These are phyloP conservation scores for Elsinoe batatas DNA, from an alignment of 2,329 filamentous ascomycete species.

Conservation along the genomic window DNA sequence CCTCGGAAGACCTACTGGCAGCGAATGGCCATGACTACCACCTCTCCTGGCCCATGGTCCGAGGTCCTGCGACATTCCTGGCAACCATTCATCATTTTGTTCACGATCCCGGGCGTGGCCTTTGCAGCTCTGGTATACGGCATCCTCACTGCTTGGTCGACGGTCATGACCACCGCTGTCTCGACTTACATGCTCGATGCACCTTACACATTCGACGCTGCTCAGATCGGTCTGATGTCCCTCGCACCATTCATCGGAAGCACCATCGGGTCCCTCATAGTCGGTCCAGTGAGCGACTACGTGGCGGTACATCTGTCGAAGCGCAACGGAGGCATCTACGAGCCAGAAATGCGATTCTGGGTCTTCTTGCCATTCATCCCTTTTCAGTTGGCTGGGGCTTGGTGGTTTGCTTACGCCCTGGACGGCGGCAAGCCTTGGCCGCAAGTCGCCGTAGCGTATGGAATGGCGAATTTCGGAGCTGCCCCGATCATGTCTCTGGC, in stretches of 20 bases:
- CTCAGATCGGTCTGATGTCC: conserved; percentile 42
- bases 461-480: conserved; percentile 30
- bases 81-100: conserved; percentile 30
- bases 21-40: conserved; percentile 31
- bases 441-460: conserved; percentile 30
- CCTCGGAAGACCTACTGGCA: conserved; percentile 36
- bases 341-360: conserved; percentile 28
- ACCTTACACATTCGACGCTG: conserved; percentile 39
- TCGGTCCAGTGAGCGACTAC: conserved; percentile 40
- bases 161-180: conserved; percentile 30
- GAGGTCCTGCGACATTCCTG: conserved; percentile 28
- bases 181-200: conserved; percentile 29
- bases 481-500: conserved; percentile 27
- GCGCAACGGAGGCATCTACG: conserved; percentile 28
- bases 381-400: conserved; percentile 26
- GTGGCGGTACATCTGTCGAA: conserved; percentile 26
- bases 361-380: conserved; percentile 26
- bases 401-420: conserved; percentile 31
- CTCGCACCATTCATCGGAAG: conserved; percentile 40
- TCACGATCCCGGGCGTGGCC: conserved; percentile 31
- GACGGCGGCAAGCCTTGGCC: conserved; percentile 21
- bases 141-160: conserved; percentile 30
- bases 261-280: conserved; percentile 37
- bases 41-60: conserved; percentile 22
- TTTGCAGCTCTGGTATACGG: conserved; percentile 31